phyloP scores from a whole-genome alignment of 2,329 filamentous ascomycete species.

The Colletotrichum trifolii region DNA sequence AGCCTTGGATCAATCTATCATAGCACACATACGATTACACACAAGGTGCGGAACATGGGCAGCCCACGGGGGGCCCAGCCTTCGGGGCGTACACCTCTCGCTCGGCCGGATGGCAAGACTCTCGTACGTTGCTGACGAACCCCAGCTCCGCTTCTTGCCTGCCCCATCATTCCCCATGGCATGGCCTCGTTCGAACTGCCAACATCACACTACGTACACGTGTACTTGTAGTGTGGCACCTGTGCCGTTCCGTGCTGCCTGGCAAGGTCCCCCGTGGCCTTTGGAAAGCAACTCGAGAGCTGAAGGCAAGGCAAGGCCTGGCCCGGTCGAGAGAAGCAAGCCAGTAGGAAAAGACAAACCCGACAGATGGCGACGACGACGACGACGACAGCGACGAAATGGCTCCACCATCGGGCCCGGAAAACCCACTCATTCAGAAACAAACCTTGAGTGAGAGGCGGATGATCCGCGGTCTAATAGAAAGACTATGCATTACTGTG shows the following conservation, averaged over 20 bases:
- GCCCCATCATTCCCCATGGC: conserved; percentile 2
- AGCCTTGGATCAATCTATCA: too few species aligned
- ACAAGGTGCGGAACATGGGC: too few species aligned
- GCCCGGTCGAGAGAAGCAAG: background rate
- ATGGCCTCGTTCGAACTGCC: background rate
- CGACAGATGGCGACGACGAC: background rate
- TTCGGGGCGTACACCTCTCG: conserved; percentile 25
- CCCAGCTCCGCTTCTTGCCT: conserved; percentile 16
- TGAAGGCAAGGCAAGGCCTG: conserved; percentile 10
- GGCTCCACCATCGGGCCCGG: conserved; percentile 22
- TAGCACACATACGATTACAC: too few species aligned
- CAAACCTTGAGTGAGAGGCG: conserved; percentile 28
- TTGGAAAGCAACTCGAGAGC: conserved; percentile 1
- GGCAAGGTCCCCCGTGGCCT: too few species aligned
- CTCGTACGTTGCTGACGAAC: conserved; percentile 10
- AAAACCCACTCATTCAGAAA: conserved; percentile 33
- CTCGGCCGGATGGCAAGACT: conserved; percentile 12
- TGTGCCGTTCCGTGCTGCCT: conserved; percentile 20
- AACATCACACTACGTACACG: too few species aligned
- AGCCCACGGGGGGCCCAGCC: conserved; percentile 6
- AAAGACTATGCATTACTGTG: background rate
- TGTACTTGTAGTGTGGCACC: background rate
- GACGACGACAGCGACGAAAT: conserved; percentile 3
- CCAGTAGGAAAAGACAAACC: too few species aligned
- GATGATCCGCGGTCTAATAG: conserved; percentile 3